Base-by-base conservation (phyloP, 495 filamentous ascomycete species). In the Penicillium malachiteum region DNA sequence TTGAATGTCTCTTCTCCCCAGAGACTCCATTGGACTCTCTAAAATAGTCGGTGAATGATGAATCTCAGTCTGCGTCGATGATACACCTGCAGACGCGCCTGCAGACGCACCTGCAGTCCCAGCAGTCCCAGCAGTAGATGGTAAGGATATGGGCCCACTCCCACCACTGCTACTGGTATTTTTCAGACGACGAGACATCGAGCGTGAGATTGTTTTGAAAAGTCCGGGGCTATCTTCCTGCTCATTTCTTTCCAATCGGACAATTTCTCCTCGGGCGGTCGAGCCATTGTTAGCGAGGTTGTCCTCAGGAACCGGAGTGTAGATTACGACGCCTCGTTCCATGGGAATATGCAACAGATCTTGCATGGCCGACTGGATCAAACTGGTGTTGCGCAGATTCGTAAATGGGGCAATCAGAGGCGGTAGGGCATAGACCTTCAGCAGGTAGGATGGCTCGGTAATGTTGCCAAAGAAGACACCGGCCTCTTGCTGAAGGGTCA, bases 331-430 rank as follows among this genome's bases (percentile, higher is more conserved):
- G 0, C 92, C 91, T 31, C 88, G 78, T 0, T 79, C 71, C 0
- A 84, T 64, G 0, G 67, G 35, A 11, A 96, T 89, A 2, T 83
- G 81, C 7, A 96, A 72, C 4, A 84, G 71, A 7, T 88, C 84
- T 13, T 84, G 75, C 58, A 97, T 74, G 62, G 84, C 86, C 3
- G 73, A 72, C 58, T 91, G 85, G 12, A 94, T 81, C 38, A 96
- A 69, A n/a, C 75, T 78, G 3, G 90, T 85, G 71, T 91, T 92
- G 38, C 91, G 85, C 46, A 88, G 89, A 70, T 96, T 97, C 37
- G 84, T 90, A 3, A 87, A 81, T 0, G 91, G 86, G 17, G 84
- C 84, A 34, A 96, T 74, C 49, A 88, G 76, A 2, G 73, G 78
- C 0, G 87, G 80, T 13, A 94, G 78, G 3, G 90, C 84, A 50